Evolutionary conservation across 768 basidiomycete genomes (phyloP).

Genomic region (Mycena kentingensis): DNA sequence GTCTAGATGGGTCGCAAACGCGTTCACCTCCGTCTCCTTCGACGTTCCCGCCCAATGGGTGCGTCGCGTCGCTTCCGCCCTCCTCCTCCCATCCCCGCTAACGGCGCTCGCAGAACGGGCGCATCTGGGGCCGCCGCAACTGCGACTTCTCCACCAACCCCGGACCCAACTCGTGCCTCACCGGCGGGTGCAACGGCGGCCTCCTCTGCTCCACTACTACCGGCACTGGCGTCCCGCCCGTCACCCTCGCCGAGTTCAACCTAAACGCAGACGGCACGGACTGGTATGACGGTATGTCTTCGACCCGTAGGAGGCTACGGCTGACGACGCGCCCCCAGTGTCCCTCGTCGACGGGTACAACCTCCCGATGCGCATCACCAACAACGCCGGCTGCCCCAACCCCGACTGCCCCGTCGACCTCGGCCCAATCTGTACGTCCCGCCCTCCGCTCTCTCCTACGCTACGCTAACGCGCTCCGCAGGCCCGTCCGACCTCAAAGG

Average conservation of each 20-base stretch:
- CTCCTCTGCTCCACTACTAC: conserved; percentile 37
- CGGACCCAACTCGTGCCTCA: conserved; percentile 41
- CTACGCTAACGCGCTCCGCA: not conserved
- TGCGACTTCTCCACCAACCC: conserved; percentile 12
- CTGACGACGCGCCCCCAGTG: too few relatives aligned
- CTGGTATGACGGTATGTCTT: conserved; percentile 40
- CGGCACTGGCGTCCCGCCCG: conserved; percentile 44
- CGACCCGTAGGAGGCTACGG: too few relatives aligned
- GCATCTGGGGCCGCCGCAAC: too few relatives aligned
- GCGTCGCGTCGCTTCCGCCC: not conserved
- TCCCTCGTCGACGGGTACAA: conserved; percentile 51
- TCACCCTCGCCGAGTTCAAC: conserved; percentile 47
- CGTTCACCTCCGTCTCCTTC: not conserved
- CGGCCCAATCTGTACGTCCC: conserved; percentile 36
- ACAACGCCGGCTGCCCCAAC: conserved; percentile 38
- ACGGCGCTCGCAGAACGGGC: too few relatives aligned
- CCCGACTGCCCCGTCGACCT: conserved; percentile 49
- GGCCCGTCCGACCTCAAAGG: conserved; percentile 33
- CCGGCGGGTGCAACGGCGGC: conserved; percentile 50
- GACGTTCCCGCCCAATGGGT: not conserved
- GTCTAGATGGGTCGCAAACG: not conserved
- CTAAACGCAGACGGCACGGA: conserved; percentile 34
- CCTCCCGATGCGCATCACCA: conserved; percentile 46
- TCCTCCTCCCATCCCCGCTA: too few relatives aligned
- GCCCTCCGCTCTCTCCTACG: not conserved